Base-by-base conservation (phyloP, 208 protist species). In the Entamoeba invadens region DNA sequence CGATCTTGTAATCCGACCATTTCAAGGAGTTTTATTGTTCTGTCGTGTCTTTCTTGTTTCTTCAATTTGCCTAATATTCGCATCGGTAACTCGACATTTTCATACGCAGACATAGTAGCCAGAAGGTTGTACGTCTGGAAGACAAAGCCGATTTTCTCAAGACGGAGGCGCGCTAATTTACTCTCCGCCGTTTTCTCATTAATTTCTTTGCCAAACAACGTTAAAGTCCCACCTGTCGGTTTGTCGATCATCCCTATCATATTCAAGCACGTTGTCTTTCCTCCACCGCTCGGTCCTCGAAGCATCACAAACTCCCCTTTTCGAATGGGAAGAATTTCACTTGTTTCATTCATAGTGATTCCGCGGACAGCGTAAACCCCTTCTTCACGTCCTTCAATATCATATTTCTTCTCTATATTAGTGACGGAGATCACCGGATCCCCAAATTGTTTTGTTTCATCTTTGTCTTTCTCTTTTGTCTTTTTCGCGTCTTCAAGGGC, bases 101-200 rank as follows among this genome's bases (percentile, higher is more conserved):
- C 98, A 46, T 96, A 97, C 0, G 98, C 98, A 42, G 96, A 98
- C 97, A 99, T 98, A 45, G 98, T 99, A 5, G 98, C 95, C 44
- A 99, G 97, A 31, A 99, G 96, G 94, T 99, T 99, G 94, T 99
- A 99, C 0, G 98, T 99, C 95, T 99, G 98, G 93, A 99, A 99
- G 0, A 99, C 98, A 95, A 51, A 94, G 12, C 93, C 96, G 46
- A 99, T 97, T 38, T 96, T 97, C 44, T 95, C 94, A 8, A 99
- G 96, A 31, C 98, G 97, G n/a, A 99, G 95, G 93, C 97, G 96
- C 4, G 98, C 95, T 45, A 99, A 94, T 35, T 96, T 95, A 45
- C 45, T 94, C 94, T 98, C 98, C 10, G 93, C 95, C 0, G 97
- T 97, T 21, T 96, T 94, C 10, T 92, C 44, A 93, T 95, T 95